Evolutionary conservation across 495 filamentous ascomycete genomes (phyloP).

Genomic region (Hypomontagnella submonticulosa): DNA sequence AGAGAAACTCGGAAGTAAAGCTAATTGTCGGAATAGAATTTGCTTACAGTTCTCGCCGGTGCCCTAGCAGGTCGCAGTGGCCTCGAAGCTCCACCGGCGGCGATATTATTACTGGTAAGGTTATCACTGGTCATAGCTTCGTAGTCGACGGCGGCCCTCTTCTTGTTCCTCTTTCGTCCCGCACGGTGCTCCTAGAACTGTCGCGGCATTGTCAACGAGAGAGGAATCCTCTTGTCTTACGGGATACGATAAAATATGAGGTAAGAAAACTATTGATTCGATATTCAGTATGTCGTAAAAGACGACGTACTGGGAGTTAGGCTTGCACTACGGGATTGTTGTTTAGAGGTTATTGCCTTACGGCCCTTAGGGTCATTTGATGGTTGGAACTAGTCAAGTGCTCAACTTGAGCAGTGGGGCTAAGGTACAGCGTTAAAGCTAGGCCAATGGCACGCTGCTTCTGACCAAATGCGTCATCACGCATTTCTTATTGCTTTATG

Average conservation of each 20-base stretch:
- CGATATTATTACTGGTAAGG: conserved; percentile 22
- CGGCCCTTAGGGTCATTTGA: too few relatives aligned
- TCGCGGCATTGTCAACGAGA: conserved; percentile 28
- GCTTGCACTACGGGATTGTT: too few relatives aligned
- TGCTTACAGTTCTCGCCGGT: conserved; percentile 37
- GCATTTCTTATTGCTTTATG: neutral
- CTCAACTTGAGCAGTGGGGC: too few relatives aligned
- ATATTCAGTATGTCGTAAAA: too few relatives aligned
- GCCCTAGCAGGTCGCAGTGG: conserved; percentile 30
- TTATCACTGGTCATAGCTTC: conserved; percentile 41
- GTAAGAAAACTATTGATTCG: neutral
- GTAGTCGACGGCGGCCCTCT: conserved; percentile 21
- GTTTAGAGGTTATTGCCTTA: too few relatives aligned
- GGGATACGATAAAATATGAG: neutral
- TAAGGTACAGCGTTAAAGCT: neutral
- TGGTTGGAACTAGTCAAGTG: too few relatives aligned
- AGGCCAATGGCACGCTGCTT: conserved; percentile 21
- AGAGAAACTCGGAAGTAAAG: conserved; percentile 1
- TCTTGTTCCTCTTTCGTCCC: conserved; percentile 38
- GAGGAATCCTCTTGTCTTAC: neutral
- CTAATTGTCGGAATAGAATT: conserved; percentile 16
- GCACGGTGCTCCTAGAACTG: conserved; percentile 32
- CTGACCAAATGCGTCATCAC: conserved; percentile 30
- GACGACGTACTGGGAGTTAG: too few relatives aligned
- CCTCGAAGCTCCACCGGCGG: conserved; percentile 38